phyloP scores from a whole-genome alignment of 78 protist genomes.

The Speleostelium caveatum region DNA sequence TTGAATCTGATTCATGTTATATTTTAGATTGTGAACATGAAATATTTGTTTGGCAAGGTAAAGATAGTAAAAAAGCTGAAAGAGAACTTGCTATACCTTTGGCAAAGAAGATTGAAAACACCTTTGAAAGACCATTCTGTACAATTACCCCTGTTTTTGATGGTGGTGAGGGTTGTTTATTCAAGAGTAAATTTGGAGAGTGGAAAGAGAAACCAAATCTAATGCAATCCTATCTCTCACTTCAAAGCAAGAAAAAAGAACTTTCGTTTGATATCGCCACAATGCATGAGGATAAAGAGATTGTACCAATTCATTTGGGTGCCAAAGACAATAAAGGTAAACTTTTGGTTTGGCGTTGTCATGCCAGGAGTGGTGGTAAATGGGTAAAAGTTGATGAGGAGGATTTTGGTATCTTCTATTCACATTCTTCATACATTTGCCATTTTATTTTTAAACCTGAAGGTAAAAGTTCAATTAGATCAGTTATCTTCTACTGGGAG shows the following conservation, averaged over 20 bases:
- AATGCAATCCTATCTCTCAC: conserved; percentile 5
- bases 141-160: conserved; percentile 25
- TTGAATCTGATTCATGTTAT: conserved; percentile 43
- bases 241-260: conserved; percentile 30
- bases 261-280: not conserved
- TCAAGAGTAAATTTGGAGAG: conserved; percentile 16
- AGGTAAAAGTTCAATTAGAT: conserved; percentile 45
- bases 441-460: conserved; percentile 62
- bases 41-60: conserved; percentile 78
- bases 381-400: conserved; percentile 68
- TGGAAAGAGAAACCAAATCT: conserved; percentile 65
- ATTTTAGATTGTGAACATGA: conserved; percentile 76
- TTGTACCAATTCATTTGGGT: not conserved
- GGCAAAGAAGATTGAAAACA: conserved; percentile 39
- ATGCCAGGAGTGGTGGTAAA: not conserved
- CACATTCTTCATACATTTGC: conserved; percentile 44
- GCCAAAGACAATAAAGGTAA: conserved; percentile 39
- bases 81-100: conserved; percentile 27
- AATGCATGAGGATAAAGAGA: conserved; percentile 53
- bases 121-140: conserved; percentile 45
- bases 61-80: not conserved
- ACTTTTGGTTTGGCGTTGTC: conserved; percentile 32
- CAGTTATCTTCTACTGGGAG: conserved; percentile 63
- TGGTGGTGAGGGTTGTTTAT: conserved; percentile 38
- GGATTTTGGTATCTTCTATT: conserved; percentile 65